phyloP scores from a whole-genome alignment of 140 eudicot genomes.

The Stevia rebaudiana region DNA sequence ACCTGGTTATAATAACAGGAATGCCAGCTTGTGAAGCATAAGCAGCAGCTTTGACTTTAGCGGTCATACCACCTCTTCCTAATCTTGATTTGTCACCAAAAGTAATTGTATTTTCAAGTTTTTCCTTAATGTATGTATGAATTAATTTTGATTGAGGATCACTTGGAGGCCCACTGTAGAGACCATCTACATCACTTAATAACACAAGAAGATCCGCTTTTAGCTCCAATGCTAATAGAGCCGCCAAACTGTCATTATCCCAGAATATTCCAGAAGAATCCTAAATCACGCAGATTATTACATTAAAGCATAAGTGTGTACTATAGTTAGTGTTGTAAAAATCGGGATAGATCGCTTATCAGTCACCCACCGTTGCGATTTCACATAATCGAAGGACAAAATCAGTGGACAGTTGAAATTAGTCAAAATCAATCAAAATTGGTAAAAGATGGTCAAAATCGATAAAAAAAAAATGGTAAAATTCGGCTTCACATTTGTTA shows the following conservation, averaged over 20 bases:
- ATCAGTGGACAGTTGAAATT: too few relatives aligned
- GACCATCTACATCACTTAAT: conserved; percentile 98
- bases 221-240: conserved; percentile 82
- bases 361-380: too few relatives aligned
- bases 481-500: too few relatives aligned
- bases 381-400: too few relatives aligned
- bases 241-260: conserved; percentile 98
- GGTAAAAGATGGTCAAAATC: too few relatives aligned
- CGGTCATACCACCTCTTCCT: conserved; percentile 99
- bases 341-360: too few relatives aligned
- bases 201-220: conserved; percentile 92
- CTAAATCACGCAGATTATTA: conserved; percentile 28
- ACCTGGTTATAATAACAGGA: conserved; percentile 97
- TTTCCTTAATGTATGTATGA: conserved; percentile 75
- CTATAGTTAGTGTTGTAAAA: background rate
- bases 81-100: conserved; percentile 95
- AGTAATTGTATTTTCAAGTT: conserved; percentile 70
- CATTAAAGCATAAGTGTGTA: background rate
- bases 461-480: too few relatives aligned
- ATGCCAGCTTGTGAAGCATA: conserved; percentile 96
- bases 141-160: conserved; percentile 81
- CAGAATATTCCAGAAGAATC: conserved; percentile 97
- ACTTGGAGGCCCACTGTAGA: conserved; percentile 92
- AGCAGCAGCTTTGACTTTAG: conserved; percentile 97
- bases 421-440: too few relatives aligned